Evolutionary conservation across 176 grass and related monocot species (phyloP).

Genomic region (Rhipidocladum racemiflorum): DNA sequence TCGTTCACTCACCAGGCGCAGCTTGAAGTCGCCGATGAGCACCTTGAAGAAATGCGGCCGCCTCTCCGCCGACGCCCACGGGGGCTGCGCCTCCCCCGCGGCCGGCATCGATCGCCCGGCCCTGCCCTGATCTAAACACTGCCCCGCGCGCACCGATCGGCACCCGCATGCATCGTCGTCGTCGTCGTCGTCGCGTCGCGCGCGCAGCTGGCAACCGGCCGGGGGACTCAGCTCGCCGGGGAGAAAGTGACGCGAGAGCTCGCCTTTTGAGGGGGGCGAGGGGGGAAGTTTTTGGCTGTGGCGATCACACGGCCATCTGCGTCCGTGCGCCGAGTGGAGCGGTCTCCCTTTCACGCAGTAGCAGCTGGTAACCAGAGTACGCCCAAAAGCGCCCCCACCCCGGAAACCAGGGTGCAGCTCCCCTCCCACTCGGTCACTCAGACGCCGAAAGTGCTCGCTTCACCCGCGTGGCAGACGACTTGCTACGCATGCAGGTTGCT

Average conservation of each 20-base stretch:
- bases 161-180: background rate
- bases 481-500: background rate
- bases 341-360: background rate
- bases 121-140: background rate
- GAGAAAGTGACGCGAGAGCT: slow-evolving; percentile 33
- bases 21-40: slow-evolving; percentile 72
- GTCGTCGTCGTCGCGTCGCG: too few relatives aligned
- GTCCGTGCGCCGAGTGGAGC: slow-evolving; percentile 6
- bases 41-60: slow-evolving; percentile 96
- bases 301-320: background rate
- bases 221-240: background rate
- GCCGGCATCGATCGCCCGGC: background rate
- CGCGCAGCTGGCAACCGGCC: background rate
- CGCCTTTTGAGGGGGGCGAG: slow-evolving; percentile 42
- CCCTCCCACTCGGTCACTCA: background rate
- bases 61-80: slow-evolving; percentile 34
- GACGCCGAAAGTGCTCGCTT: background rate
- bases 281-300: background rate
- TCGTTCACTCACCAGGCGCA: slow-evolving; percentile 58
- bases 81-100: slow-evolving; percentile 23
- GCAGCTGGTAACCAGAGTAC: background rate
- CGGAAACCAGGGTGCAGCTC: slow-evolving; percentile 15
- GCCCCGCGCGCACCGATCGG: background rate
- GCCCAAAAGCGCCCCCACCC: slow-evolving; percentile 23
- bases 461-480: background rate